A percentile compares a stretch with the other conserved stretches of the same genome.
These are phyloP conservation scores for Talaromyces sp. DNA, from an alignment of 2,329 filamentous ascomycete genomes.

Conservation along the genomic window DNA sequence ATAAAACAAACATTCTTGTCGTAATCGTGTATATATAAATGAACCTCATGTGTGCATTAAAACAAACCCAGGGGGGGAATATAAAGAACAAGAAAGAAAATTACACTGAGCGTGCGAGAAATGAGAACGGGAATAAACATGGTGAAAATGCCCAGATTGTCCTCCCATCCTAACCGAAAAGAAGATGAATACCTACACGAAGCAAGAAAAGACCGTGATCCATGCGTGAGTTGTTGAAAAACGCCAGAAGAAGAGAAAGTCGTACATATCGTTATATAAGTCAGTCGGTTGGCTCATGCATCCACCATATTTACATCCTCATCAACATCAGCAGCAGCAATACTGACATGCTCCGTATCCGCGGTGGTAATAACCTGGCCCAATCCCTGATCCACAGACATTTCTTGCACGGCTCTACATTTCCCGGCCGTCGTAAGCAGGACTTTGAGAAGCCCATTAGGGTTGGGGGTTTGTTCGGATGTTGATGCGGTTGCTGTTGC, in stretches of 20 bases:
- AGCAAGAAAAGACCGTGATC: background rate
- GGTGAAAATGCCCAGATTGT: background rate
- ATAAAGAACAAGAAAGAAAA: too few relatives aligned
- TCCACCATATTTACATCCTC: background rate
- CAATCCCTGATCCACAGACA: conserved; percentile 3
- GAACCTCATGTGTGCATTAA: too few relatives aligned
- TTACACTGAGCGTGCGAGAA: too few relatives aligned
- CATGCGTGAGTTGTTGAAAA: background rate
- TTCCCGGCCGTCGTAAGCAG: conserved; percentile 32
- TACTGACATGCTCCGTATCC: background rate
- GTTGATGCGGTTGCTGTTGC: conserved; percentile 12
- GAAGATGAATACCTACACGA: background rate
- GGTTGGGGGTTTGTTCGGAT: background rate
- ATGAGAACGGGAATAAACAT: background rate
- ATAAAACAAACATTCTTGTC: too few relatives aligned
- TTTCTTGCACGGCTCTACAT: conserved; percentile 2
- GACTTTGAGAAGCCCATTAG: conserved; percentile 28
- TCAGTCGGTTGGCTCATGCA: background rate
- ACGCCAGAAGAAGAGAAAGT: background rate
- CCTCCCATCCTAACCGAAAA: background rate
- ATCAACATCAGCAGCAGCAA: conserved; percentile 14
- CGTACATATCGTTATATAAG: background rate
- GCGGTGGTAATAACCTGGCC: conserved; percentile 7
- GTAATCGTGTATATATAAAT: too few relatives aligned
- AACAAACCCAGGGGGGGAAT: too few relatives aligned